phyloP scores from a whole-genome alignment of 257 asterid genomes.

The Handroanthus guayacan region DNA sequence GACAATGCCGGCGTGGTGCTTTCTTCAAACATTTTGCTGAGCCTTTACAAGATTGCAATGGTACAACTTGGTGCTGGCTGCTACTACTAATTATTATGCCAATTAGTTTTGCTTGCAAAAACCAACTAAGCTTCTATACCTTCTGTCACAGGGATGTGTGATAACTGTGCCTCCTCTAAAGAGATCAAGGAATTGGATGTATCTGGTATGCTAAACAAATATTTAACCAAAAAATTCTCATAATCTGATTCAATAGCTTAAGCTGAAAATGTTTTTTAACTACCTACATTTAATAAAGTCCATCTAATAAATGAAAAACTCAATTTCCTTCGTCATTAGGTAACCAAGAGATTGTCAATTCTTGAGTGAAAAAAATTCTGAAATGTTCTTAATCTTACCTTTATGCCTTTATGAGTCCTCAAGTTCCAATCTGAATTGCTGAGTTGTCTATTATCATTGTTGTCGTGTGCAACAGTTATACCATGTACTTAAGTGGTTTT shows the following conservation, averaged over 20 bases:
- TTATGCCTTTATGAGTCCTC: neutral
- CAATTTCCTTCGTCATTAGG: neutral
- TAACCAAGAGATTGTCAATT: conserved; percentile 1
- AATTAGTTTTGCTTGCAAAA: conserved; percentile 22
- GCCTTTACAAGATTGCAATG: conserved; percentile 88
- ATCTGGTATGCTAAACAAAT: conserved; percentile 58
- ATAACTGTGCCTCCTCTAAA: conserved; percentile 76
- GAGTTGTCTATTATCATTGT: neutral
- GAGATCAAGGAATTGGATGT: conserved; percentile 83
- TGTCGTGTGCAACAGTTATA: neutral
- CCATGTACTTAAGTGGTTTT: neutral
- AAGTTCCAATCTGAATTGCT: neutral
- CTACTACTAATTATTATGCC: conserved; percentile 28
- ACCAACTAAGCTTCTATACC: conserved; percentile 33
- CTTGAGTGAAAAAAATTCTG: conserved; percentile 21
- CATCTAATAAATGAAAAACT: neutral
- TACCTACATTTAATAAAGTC: conserved; percentile 18
- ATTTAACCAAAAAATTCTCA: conserved; percentile 18
- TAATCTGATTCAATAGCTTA: conserved; percentile 29
- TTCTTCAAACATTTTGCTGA: conserved; percentile 95
- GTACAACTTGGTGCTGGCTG: conserved; percentile 47
- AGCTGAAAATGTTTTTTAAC: conserved; percentile 10
- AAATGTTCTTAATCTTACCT: neutral
- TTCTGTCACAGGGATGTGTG: conserved; percentile 89
- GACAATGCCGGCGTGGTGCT: conserved; percentile 89